phyloP scores from a whole-genome alignment of 352 stramenopile species.

The Pythium chondricola region DNA sequence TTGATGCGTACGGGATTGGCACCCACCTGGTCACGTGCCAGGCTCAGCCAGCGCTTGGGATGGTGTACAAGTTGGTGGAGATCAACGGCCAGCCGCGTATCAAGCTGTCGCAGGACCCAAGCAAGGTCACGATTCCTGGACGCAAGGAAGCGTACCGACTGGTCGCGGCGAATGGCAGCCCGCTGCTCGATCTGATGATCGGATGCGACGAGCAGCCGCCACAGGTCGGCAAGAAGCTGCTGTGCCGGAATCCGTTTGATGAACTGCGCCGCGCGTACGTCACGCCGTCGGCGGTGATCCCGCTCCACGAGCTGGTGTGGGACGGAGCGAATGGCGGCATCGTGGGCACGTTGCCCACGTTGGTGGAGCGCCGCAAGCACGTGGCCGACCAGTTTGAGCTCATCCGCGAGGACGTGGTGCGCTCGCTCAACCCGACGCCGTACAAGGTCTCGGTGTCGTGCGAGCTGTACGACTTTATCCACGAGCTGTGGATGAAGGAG shows the following conservation, averaged over 20 bases:
- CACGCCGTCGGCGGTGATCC: slow-evolving; percentile 86
- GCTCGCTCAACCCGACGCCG: slow-evolving; percentile 93
- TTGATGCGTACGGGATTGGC: slow-evolving; percentile 95
- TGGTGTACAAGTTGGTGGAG: slow-evolving; percentile 99
- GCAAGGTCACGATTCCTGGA: slow-evolving; percentile 92
- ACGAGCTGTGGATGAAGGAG: slow-evolving; percentile 94
- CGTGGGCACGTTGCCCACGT: slow-evolving; percentile 48
- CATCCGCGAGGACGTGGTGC: slow-evolving; percentile 92
- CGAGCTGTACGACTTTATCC: slow-evolving; percentile 91
- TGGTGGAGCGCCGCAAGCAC: slow-evolving; percentile 79
- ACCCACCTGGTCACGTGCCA: slow-evolving; percentile 97
- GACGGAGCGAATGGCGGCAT: slow-evolving; percentile 79
- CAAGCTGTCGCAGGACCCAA: slow-evolving; percentile 97
- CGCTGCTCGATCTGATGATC: slow-evolving; percentile 90
- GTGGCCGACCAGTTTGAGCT: slow-evolving; percentile 90
- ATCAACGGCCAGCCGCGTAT: slow-evolving; percentile 94
- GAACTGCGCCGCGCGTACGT: slow-evolving; percentile 93
- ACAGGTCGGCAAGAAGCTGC: slow-evolving; percentile 73
- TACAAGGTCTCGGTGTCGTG: slow-evolving; percentile 92
- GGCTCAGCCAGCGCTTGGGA: slow-evolving; percentile 95
- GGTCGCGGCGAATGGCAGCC: slow-evolving; percentile 80
- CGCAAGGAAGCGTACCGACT: slow-evolving; percentile 90
- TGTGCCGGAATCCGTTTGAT: slow-evolving; percentile 96
- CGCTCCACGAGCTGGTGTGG: slow-evolving; percentile 90
- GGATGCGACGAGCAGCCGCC: slow-evolving; percentile 78